Conservation (phyloP, 2,329 filamentous ascomycete species). For the Trichoderma simmonsii region DNA sequence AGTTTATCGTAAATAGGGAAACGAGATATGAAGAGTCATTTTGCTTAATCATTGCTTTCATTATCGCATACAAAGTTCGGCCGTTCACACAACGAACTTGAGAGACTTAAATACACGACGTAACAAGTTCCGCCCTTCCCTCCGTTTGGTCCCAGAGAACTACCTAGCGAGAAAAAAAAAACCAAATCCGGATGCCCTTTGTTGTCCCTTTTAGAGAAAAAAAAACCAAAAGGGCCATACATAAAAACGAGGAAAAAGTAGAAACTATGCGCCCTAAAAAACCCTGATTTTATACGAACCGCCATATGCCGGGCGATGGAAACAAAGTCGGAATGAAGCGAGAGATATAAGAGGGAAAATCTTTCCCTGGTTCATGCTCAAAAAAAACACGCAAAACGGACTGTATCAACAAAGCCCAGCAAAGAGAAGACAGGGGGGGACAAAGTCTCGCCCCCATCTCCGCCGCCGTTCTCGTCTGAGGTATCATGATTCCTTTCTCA, state of each 20-base stretch:
- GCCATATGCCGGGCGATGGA: not conserved
- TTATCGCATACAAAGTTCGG: constrained; percentile 15
- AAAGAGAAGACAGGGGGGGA: not conserved
- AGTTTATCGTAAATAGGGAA: not conserved
- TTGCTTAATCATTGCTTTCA: constrained; percentile 18
- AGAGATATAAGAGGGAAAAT: not conserved
- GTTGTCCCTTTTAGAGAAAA: not conserved
- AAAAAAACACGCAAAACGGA: not conserved
- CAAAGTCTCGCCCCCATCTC: not conserved
- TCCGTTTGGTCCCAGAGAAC: not conserved
- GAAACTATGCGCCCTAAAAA: constrained; percentile 9
- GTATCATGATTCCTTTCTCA: constrained; percentile 11
- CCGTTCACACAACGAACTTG: constrained; percentile 11
- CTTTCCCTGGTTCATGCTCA: not conserved
- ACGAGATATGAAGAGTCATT: not conserved
- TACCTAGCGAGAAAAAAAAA: not conserved
- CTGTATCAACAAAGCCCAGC: not conserved
- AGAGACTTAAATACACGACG: constrained; percentile 12
- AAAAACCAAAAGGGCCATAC: not conserved
- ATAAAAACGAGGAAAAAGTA: not conserved
- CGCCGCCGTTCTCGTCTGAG: not conserved
- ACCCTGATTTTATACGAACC: constrained; percentile 16
- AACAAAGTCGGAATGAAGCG: not conserved
- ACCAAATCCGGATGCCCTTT: not conserved
- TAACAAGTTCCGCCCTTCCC: not conserved